These are phyloP conservation scores for Tolypocladium capitatum DNA, from an alignment of 2,329 filamentous ascomycete species.

Conservation along the genomic window DNA sequence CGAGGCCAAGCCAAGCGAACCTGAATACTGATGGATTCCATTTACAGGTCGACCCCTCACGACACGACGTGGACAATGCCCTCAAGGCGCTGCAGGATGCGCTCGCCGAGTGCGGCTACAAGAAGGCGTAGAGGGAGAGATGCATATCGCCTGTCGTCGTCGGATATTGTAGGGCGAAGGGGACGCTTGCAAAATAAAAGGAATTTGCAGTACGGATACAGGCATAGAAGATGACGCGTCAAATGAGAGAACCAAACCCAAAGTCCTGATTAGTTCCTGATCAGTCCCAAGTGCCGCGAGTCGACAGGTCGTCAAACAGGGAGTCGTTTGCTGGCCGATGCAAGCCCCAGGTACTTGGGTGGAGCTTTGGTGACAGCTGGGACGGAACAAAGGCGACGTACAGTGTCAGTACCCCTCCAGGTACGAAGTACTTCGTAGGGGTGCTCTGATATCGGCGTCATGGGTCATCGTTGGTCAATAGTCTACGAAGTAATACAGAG, in stretches of 20 bases:
- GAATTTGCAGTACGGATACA: not conserved
- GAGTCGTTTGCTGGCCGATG: not conserved
- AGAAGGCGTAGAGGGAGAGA: conserved; percentile 20
- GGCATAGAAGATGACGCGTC: too few species aligned
- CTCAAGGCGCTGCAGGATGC: conserved; percentile 64
- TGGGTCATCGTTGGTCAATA: not conserved
- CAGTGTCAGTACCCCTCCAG: not conserved
- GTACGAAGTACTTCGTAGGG: too few species aligned
- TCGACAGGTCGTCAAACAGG: not conserved
- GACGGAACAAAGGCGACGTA: not conserved
- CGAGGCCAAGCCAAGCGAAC: too few species aligned
- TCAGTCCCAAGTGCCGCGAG: too few species aligned
- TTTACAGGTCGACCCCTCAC: conserved; percentile 54
- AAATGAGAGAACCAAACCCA: too few species aligned
- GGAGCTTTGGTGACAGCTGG: too few species aligned
- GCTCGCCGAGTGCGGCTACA: conserved; percentile 59
- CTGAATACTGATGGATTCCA: not conserved
- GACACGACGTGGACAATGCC: conserved; percentile 74
- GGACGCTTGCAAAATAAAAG: not conserved
- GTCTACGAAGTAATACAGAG: too few species aligned
- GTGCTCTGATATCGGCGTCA: not conserved
- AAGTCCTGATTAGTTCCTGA: too few species aligned
- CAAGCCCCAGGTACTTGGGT: too few species aligned
- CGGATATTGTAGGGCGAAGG: not conserved
- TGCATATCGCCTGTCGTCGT: not conserved